phyloP scores from a whole-genome alignment of 192 early-diverging fungal genomes.

The Umbelopsis isabellina region DNA sequence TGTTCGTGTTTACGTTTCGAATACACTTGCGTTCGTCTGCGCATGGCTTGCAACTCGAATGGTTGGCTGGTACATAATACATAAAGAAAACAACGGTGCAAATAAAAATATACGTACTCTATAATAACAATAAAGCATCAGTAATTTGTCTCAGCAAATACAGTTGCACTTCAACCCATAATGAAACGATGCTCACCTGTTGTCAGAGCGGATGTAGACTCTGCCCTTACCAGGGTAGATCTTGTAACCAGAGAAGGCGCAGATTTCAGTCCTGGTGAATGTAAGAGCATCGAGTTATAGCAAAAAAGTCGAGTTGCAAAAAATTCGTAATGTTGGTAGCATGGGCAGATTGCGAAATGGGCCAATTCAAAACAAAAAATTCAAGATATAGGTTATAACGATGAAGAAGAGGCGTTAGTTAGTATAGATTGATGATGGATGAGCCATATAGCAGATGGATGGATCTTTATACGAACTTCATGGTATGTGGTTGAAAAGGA shows the following conservation, averaged over 20 bases:
- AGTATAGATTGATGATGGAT: constrained; percentile 19
- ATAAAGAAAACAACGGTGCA: not conserved
- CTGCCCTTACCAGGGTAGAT: constrained; percentile 99
- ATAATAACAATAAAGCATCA: not conserved
- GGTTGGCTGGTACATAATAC: not conserved
- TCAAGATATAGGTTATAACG: not conserved
- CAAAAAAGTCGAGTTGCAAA: not conserved
- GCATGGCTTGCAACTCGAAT: no score
- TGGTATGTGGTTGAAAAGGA: constrained; percentile 26
- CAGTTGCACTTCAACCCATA: not conserved
- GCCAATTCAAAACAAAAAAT: not conserved
- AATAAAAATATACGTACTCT: not conserved
- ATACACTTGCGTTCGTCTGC: no score
- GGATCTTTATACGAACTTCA: constrained; percentile 27
- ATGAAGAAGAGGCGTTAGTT: not conserved
- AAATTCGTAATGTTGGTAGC: constrained; percentile 1
- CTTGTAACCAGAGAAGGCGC: constrained; percentile 98
- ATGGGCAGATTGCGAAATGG: not conserved
- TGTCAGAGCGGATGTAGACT: constrained; percentile 91
- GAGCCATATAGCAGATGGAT: constrained; percentile 16
- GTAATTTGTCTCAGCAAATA: not conserved
- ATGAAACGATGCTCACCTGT: constrained; percentile 63
- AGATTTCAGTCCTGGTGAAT: constrained; percentile 77
- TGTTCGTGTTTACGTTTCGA: no score
- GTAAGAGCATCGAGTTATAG: constrained; percentile 5